Percentiles rank a stretch among this genome's conserved stretches.
phyloP scores from a whole-genome alignment of 2,329 filamentous ascomycete species.

The Aspergillus aculeatus region DNA sequence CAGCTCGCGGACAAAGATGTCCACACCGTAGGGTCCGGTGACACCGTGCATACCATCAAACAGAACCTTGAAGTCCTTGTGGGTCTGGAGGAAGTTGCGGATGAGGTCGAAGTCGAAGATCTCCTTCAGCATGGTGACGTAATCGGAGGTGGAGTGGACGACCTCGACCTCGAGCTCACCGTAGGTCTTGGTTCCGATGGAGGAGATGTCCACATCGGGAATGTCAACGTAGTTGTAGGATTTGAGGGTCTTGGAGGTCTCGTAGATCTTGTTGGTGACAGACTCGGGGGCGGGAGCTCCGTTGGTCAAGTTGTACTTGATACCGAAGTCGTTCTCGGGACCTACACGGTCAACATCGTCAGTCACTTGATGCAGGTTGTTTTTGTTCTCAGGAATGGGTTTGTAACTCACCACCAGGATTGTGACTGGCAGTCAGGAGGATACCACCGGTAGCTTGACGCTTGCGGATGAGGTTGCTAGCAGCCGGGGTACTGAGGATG shows the following conservation, averaged over 20 bases:
- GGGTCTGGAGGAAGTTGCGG: constrained; percentile 82
- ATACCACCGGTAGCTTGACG: constrained; percentile 95
- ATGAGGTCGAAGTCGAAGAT: constrained; percentile 98
- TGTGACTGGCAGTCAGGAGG: constrained; percentile 94
- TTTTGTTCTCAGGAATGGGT: neutral
- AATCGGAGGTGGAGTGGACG: constrained; percentile 89
- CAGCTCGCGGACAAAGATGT: constrained; percentile 93
- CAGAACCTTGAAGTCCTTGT: constrained; percentile 92
- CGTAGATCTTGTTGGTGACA: constrained; percentile 97
- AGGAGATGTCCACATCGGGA: constrained; percentile 78
- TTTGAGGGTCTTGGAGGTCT: constrained; percentile 81
- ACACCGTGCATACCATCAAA: constrained; percentile 95
- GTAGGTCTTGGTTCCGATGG: constrained; percentile 79
- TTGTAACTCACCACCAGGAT: constrained; percentile 76
- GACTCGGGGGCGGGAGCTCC: constrained; percentile 93
- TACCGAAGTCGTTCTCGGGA: constrained; percentile 92
- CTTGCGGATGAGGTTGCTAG: constrained; percentile 93
- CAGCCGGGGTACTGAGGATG: constrained; percentile 93
- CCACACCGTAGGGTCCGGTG: constrained; percentile 89
- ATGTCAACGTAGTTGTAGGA: constrained; percentile 92
- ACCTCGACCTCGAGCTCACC: constrained; percentile 90
- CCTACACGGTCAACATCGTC: constrained; percentile 51
- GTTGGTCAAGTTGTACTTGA: constrained; percentile 99
- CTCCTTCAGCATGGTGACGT: constrained; percentile 91
- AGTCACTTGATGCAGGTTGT: neutral